Conservation (phyloP, 306 rosid genomes). For the Medicago truncatula region DNA sequence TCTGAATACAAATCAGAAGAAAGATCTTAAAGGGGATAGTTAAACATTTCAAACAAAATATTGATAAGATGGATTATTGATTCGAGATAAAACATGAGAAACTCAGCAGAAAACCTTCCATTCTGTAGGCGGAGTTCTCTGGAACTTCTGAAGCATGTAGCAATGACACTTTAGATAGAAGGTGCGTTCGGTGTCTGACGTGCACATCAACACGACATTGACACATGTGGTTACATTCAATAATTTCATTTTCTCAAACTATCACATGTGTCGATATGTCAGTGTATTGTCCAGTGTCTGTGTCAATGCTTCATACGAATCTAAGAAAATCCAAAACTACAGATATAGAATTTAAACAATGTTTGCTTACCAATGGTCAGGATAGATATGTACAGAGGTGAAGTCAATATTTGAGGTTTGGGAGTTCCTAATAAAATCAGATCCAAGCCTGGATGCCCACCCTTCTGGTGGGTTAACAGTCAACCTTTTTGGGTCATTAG, state of each 20-base stretch:
- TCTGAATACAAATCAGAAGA: conserved; percentile 24
- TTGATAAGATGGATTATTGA: neutral
- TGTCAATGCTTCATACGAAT: neutral
- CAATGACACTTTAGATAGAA: neutral
- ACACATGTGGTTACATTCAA: neutral
- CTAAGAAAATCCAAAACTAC: conserved; percentile 4
- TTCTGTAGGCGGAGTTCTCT: neutral
- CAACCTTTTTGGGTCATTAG: conserved; percentile 68
- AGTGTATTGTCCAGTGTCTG: neutral
- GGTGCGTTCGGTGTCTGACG: neutral
- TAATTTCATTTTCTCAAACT: neutral
- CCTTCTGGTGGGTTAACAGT: conserved; percentile 84
- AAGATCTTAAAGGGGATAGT: neutral
- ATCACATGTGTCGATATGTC: neutral
- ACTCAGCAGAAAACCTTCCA: neutral
- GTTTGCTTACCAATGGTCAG: conserved; percentile 96
- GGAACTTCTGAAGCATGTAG: neutral
- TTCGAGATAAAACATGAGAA: neutral
- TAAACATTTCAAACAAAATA: conserved; percentile 22
- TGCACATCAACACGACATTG: neutral
- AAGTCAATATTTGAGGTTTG: conserved; percentile 68
- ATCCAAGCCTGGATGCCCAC: conserved; percentile 96
- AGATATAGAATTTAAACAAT: conserved; percentile 31
- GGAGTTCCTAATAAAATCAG: conserved; percentile 94
- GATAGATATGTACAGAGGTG: conserved; percentile 95